Base-by-base conservation (phyloP, 345 rosid genomes). In the Carallia pectinifolia region DNA sequence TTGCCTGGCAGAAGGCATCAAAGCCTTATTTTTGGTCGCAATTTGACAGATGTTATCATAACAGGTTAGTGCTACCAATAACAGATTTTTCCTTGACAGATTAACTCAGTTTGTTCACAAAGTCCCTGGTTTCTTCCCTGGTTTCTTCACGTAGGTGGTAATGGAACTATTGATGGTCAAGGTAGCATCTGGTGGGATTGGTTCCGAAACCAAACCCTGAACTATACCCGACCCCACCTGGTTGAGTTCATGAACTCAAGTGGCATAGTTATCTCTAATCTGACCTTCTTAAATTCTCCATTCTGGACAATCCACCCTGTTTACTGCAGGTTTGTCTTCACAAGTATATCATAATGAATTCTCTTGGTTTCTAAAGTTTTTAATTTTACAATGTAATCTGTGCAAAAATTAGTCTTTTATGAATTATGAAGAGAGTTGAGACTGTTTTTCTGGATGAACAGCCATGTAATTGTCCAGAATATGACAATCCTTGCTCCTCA, bases 231-330 rank as follows among this genome's bases (percentile, higher is more conserved):
- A 68, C 99, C 99, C 29, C 97, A 92, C 82, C 87, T 95, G 65
- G 96, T 95, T 64, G 99, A 95, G 83, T 79, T 95, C 73, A 92
- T 92, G 87, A 95, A 92, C 86, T 81, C 97, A 17, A 89, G 88
- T 6, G 90, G 88, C 66, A 77, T 95, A 13, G 71, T 85, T 65
- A 92, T 95, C 83, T 92, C 97, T 44, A 92, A 92, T 79, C 74
- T 92, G 81, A 92, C 97, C 33, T 90, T 95, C 83, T 75, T 88
- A 76, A 85, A 95, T 77, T 90, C 99, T 2, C 99, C 99, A 12
- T 92, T 95, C 79, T 95, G 97, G 99, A 95, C 86, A 70, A 88
- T 95, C 79, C 97, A 95, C 74, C 99, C 99, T 31, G 96, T 95
- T 40, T 95, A 95, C 72, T 90, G 97, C 97, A 95, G 99, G 99